phyloP scores from a whole-genome alignment of 1,284 basidiomycete species.

The Heterobasidion parviporum region DNA sequence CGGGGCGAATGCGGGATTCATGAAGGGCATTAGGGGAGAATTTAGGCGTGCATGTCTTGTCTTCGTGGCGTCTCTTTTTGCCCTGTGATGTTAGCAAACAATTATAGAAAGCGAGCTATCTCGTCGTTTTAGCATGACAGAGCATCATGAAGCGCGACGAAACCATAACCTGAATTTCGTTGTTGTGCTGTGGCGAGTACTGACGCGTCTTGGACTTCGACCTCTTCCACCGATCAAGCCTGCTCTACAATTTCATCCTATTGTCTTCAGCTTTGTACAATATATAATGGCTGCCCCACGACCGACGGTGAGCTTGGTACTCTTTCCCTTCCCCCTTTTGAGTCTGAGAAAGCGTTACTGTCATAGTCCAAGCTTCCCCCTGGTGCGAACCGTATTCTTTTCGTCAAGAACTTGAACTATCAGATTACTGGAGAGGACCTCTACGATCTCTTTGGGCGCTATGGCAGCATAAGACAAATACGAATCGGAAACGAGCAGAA shows the following conservation, averaged over 20 bases:
- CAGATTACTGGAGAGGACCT: slow-evolving; percentile 90
- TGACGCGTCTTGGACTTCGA: too few relatives aligned
- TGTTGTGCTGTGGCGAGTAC: not conserved
- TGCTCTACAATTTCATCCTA: not conserved
- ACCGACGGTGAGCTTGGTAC: slow-evolving; percentile 44
- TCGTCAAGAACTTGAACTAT: slow-evolving; percentile 91
- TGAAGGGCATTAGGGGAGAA: too few relatives aligned
- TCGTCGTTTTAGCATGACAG: too few relatives aligned
- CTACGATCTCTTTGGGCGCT: slow-evolving; percentile 96
- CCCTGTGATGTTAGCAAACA: too few relatives aligned
- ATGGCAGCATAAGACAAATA: slow-evolving; percentile 95
- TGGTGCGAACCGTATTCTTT: slow-evolving; percentile 78
- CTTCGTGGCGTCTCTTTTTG: too few relatives aligned
- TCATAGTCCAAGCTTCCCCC: slow-evolving; percentile 72
- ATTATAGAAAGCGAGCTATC: too few relatives aligned
- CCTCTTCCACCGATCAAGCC: too few relatives aligned
- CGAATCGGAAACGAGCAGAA: slow-evolving; percentile 89
- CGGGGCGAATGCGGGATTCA: too few relatives aligned
- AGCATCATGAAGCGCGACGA: not conserved
- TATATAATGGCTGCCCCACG: slow-evolving; percentile 49
- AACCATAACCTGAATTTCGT: not conserved
- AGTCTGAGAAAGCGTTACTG: not conserved
- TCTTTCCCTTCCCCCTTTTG: not conserved
- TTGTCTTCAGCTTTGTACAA: not conserved
- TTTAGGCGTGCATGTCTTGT: too few relatives aligned